Conservation (phyloP, 2,329 filamentous ascomycete genomes). For the Emmonsiellopsis sp. region DNA sequence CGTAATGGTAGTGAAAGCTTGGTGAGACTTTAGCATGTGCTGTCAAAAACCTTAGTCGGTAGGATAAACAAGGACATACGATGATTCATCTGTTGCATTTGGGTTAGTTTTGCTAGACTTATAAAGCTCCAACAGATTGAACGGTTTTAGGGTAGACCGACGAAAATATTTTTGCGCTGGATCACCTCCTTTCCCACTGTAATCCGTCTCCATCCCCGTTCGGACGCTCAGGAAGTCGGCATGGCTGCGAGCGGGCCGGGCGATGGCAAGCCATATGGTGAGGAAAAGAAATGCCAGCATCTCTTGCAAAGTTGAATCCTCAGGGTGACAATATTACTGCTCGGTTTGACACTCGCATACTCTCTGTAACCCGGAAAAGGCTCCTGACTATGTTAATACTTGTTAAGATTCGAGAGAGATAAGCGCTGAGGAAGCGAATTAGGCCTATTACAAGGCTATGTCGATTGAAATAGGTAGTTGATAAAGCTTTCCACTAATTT, state of each 20-base stretch:
- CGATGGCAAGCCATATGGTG: neutral
- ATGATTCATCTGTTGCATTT: constrained; percentile 7
- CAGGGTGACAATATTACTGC: too few species aligned
- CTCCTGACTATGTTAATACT: too few species aligned
- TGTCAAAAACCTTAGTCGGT: neutral
- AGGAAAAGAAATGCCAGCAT: neutral
- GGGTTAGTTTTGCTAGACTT: neutral
- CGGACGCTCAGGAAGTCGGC: constrained; percentile 12
- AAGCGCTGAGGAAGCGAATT: too few species aligned
- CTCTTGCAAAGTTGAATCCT: neutral
- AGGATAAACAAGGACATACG: constrained; percentile 2
- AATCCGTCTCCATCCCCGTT: constrained; percentile 10
- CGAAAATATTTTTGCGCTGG: constrained; percentile 12
- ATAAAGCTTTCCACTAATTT: too few species aligned
- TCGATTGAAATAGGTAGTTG: too few species aligned
- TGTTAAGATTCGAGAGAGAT: too few species aligned
- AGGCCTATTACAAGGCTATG: too few species aligned
- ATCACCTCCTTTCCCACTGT: constrained; percentile 7
- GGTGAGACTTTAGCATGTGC: neutral
- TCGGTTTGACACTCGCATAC: too few species aligned
- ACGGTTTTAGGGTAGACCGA: constrained; percentile 2
- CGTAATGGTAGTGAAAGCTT: constrained; percentile 33
- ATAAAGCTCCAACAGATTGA: neutral
- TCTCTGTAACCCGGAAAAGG: too few species aligned
- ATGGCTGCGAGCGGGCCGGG: constrained; percentile 8